These are phyloP conservation scores for Cardamine occulta DNA, from an alignment of 345 rosid genomes.

Conservation along the genomic window DNA sequence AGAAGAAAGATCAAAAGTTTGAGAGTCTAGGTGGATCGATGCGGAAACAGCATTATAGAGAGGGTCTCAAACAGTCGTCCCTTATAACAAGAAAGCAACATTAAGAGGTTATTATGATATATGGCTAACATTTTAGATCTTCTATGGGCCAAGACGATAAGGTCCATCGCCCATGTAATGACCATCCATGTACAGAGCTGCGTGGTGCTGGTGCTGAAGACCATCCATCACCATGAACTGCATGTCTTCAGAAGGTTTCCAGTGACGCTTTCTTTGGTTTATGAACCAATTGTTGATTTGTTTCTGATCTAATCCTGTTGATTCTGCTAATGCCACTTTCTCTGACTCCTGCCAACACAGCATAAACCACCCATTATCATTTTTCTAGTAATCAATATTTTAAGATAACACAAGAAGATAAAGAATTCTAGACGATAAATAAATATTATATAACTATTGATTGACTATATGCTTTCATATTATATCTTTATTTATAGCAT, in stretches of 20 bases:
- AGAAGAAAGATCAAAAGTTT: too few relatives aligned
- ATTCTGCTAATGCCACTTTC: constrained; percentile 93
- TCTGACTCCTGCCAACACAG: constrained; percentile 71
- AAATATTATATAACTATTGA: not conserved
- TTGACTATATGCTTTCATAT: not conserved
- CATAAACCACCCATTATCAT: constrained; percentile 4
- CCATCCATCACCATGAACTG: constrained; percentile 99
- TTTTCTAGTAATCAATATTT: constrained; percentile 1
- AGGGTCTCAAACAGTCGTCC: too few relatives aligned
- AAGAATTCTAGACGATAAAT: not conserved
- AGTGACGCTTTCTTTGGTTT: constrained; percentile 95
- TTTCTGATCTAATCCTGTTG: constrained; percentile 98
- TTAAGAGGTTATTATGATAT: constrained; percentile 6
- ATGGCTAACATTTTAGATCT: constrained; percentile 26
- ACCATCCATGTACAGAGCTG: constrained; percentile 90
- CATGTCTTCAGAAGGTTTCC: constrained; percentile 99
- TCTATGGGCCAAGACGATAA: constrained; percentile 87
- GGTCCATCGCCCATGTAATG: constrained; percentile 95
- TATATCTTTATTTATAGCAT: not conserved
- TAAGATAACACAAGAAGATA: not conserved
- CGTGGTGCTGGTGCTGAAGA: constrained; percentile 71
- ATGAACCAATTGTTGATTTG: constrained; percentile 99
- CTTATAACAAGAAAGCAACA: constrained; percentile 20
- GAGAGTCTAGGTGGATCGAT: too few relatives aligned
- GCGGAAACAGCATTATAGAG: too few relatives aligned